A percentile compares a stretch with the other conserved stretches of the same genome.
These are phyloP conservation scores for Phallus indusiatus DNA, from an alignment of 768 basidiomycete genomes.

Conservation along the genomic window DNA sequence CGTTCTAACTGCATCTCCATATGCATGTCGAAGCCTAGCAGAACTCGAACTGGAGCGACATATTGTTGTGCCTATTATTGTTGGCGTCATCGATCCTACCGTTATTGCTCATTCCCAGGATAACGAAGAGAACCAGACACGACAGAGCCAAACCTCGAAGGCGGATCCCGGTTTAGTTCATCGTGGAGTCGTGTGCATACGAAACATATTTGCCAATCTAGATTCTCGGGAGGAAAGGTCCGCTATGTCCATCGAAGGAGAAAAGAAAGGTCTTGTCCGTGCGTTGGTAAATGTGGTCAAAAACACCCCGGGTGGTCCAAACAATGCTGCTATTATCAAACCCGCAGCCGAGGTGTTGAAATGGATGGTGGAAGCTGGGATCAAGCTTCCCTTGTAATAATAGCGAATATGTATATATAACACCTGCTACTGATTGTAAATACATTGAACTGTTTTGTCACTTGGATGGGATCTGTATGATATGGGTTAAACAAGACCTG, in stretches of 20 bases:
- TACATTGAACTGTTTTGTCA: no score
- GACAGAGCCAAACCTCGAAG: background rate
- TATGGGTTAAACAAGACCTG: background rate
- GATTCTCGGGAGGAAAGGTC: slow-evolving; percentile 29
- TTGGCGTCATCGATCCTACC: slow-evolving; percentile 56
- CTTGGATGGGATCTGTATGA: no score
- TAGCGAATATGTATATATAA: background rate
- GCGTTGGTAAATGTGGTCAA: slow-evolving; percentile 45
- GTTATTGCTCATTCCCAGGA: slow-evolving; percentile 25
- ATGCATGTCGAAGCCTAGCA: slow-evolving; percentile 52
- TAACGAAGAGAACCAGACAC: slow-evolving; percentile 26
- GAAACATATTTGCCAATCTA: slow-evolving; percentile 49
- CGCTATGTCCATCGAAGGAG: slow-evolving; percentile 41
- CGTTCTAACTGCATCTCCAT: slow-evolving; percentile 54
- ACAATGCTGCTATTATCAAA: slow-evolving; percentile 30
- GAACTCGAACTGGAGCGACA: slow-evolving; percentile 56
- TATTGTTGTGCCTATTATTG: slow-evolving; percentile 55
- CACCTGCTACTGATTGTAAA: no score
- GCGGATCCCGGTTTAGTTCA: slow-evolving; percentile 51
- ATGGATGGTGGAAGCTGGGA: slow-evolving; percentile 23
- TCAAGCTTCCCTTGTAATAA: slow-evolving; percentile 3
- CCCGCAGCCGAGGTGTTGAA: slow-evolving; percentile 46
- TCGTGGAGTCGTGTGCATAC: slow-evolving; percentile 67
- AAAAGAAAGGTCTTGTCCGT: slow-evolving; percentile 40
- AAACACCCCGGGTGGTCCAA: slow-evolving; percentile 24